A percentile compares a stretch with the other conserved stretches of the same genome.
Conservation (phyloP, 2,329 filamentous ascomycete genomes). For the Xylogone sp. region DNA sequence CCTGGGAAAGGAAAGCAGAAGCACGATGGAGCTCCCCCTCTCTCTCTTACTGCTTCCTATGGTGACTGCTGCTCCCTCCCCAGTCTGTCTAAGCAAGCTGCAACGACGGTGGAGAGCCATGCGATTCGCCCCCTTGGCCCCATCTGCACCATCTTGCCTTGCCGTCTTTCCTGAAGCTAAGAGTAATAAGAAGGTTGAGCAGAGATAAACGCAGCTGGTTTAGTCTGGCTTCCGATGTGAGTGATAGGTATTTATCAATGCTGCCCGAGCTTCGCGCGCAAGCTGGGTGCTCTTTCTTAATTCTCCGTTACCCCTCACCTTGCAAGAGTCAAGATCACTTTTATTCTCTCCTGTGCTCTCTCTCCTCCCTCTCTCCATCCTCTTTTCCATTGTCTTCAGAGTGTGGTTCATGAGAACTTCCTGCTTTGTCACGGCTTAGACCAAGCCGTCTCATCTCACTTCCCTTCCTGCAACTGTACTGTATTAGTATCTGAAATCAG, state of each 20-base stretch:
- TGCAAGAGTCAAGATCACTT: not conserved
- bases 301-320: not conserved
- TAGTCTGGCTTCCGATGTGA: not conserved
- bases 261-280: not conserved
- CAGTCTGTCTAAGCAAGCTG: slow-evolving; percentile 1
- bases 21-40: not conserved
- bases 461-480: too few species aligned
- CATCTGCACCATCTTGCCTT: not conserved
- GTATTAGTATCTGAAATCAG: too few species aligned
- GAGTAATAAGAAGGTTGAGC: not conserved
- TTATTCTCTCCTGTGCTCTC: not conserved
- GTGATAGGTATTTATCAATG: not conserved
- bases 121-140: not conserved
- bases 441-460: too few species aligned
- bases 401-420: not conserved
- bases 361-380: not conserved
- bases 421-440: not conserved
- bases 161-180: not conserved
- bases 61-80: slow-evolving; percentile 16
- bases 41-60: too few species aligned
- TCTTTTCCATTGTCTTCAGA: not conserved
- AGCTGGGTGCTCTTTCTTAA: not conserved
- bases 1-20: not conserved
- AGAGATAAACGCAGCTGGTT: not conserved
- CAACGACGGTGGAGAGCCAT: slow-evolving; percentile 9